Conservation (phyloP, 495 filamentous ascomycete genomes). For the Talaromyces liani region DNA sequence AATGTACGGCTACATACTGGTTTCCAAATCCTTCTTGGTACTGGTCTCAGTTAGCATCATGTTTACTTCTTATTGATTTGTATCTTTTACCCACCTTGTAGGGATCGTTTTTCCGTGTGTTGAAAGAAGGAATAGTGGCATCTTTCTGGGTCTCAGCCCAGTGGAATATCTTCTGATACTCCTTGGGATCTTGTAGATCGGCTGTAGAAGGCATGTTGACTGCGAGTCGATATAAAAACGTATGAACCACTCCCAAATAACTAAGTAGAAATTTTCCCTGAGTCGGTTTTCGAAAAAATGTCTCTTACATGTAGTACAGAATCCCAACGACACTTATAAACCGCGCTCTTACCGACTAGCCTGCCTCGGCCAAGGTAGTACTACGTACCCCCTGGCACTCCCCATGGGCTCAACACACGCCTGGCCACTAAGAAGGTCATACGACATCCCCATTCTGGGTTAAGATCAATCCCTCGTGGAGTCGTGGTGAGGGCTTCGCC, state of each 20-base stretch:
- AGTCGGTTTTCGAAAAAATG: neutral
- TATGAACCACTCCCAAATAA: neutral
- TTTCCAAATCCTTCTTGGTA: conserved; percentile 50
- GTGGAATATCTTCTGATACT: conserved; percentile 52
- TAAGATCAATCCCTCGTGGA: neutral
- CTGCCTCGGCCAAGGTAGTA: neutral
- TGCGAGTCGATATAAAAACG: neutral
- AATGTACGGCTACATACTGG: conserved; percentile 31
- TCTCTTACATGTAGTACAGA: neutral
- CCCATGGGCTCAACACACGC: neutral
- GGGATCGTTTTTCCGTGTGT: conserved; percentile 43
- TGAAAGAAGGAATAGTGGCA: conserved; percentile 39
- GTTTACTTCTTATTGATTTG: neutral
- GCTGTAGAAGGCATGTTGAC: conserved; percentile 22
- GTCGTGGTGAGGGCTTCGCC: neutral
- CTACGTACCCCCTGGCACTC: neutral
- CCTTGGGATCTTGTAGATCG: conserved; percentile 24
- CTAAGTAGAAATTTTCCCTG: neutral
- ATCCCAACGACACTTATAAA: neutral
- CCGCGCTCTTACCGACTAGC: neutral
- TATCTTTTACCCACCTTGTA: conserved; percentile 31
- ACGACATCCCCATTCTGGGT: neutral
- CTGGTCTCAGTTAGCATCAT: conserved; percentile 22
- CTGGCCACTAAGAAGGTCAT: neutral
- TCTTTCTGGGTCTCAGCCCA: conserved; percentile 52